Conservation (phyloP, 2,329 filamentous ascomycete genomes). For the Fusarium fujikuroi region DNA sequence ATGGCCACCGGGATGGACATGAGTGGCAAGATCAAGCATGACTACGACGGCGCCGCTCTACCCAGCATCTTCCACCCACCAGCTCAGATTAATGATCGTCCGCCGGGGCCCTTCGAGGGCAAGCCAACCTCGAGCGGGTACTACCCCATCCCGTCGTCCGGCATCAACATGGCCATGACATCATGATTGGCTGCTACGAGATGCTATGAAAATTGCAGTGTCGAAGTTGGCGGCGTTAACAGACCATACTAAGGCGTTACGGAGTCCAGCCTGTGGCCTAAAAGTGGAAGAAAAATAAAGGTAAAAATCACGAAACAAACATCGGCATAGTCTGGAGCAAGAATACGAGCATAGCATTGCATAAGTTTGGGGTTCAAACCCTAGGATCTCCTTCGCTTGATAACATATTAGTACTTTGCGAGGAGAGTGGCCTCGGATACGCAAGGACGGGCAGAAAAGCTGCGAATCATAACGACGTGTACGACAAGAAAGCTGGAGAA, state of each 20-base stretch:
- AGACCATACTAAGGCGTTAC: slow-evolving; percentile 24
- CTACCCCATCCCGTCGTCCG: slow-evolving; percentile 64
- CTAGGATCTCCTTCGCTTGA: slow-evolving; percentile 34
- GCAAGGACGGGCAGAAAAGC: not conserved
- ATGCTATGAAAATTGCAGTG: not conserved
- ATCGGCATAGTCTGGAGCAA: slow-evolving; percentile 1
- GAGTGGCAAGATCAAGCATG: slow-evolving; percentile 59
- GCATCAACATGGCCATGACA: slow-evolving; percentile 57
- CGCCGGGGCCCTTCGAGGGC: slow-evolving; percentile 62
- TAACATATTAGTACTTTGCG: slow-evolving; percentile 7
- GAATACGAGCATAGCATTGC: slow-evolving; percentile 15
- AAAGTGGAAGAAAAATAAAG: slow-evolving; percentile 7
- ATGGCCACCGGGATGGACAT: slow-evolving; percentile 46
- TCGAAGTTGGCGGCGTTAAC: not conserved
- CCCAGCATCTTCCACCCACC: slow-evolving; percentile 60
- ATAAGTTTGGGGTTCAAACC: slow-evolving; percentile 31
- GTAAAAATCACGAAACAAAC: not conserved
- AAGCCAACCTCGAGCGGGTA: slow-evolving; percentile 63
- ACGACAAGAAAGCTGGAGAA: slow-evolving; percentile 34
- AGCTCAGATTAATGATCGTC: slow-evolving; percentile 49
- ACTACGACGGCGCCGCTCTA: slow-evolving; percentile 58
- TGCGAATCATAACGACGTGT: slow-evolving; percentile 34
- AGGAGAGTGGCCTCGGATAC: slow-evolving; percentile 1
- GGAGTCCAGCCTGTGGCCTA: not conserved
- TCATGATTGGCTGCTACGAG: slow-evolving; percentile 31